Evolutionary conservation across 371 early-diverging fungal species (phyloP), one percentile per base, ranked within the genome.

Genomic region (Zychaea mexicana): DNA sequence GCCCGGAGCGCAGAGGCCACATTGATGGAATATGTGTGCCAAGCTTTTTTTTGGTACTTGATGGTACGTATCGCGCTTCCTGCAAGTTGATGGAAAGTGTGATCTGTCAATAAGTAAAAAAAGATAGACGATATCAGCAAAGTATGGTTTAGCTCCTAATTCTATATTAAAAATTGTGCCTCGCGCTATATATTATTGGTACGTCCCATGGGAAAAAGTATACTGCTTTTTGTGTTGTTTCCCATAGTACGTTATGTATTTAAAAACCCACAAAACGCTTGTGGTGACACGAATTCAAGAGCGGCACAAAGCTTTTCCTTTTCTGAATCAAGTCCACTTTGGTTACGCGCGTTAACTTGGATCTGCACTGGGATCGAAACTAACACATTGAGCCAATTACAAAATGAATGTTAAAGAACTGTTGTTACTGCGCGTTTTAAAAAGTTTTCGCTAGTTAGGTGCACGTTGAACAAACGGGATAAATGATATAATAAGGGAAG

Each of bases 181-280:
- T 46, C n/a, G 19, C 7, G 46, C 19, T 46, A n/a, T 7, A 13
- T n/a, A 46, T 46, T 46, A n/a, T 36, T 36, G 38, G 38, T 15
- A 36, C 15, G n/a, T n/a, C n/a, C 46, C 46, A 46, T 46, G 46
- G 46, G 46, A 46, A 46, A 46, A 46, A 46, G 21, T 46, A 46
- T 36, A 46, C 19, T 46, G 10, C 6, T 13, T 46, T 46, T 21
- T n/a, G n/a, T 21, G 19, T 21, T n/a, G 38, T 46, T 46, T 46
- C 46, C 46, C 46, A 46, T 46, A 19, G 46, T 15, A 21, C 7
- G 7, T 19, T 13, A 15, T 46, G 15, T 1, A 7, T n/a, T n/a
- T 21, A 21, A 46, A 21, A 46, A 46, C 15, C 7, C 15, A 36
- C 38, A 36, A 9, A 15, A 36, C 15, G 38, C n/a, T n/a, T 36